Base-by-base conservation (phyloP, 305 asterid species). In the Caryopteris hybrid region DNA sequence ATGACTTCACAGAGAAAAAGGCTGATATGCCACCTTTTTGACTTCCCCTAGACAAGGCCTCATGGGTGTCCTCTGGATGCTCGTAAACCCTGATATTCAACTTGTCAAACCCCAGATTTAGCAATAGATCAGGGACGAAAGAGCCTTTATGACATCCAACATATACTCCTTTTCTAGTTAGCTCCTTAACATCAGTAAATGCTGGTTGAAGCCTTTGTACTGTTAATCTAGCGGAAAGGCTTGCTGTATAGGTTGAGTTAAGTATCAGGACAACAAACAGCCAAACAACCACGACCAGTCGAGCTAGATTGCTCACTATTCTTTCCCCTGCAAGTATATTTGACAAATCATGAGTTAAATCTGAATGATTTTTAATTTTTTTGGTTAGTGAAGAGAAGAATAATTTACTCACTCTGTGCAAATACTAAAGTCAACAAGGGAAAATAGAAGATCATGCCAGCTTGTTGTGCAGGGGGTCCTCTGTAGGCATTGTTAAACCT, bases 161-260 rank as follows among this genome's bases (percentile, higher is more conserved):
- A 11, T 51, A 69, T 52, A 69, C 70, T 21, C 79, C 81, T 2
- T 60, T 77, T 61, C 46, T 62, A 25, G 53, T 67, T 14, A 83
- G 83, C 27, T 66, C 76, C 11, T 55, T 47, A 33, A 58, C 78
- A 61, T 80, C 84, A 17, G 47, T 68, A 36, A 64, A 64, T 7
- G 75, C 61, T 14, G 81, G 83, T 63, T 75, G 63, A 47, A 78
- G 82, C 66, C 71, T 70, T 34, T 64, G 73, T 18, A 69, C 67
- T 6, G 88, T 83, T 39, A 83, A 55, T 69, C 75, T 78, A 55
- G 88, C 79, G 8, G 88, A 83, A 38, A 80, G 80, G 71, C 83
- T 83, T 27, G 86, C 84, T 11, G 82, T 83, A 77, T 83, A 83
- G 27, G 86, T 83, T 18, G 88, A 83, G 79, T 61, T 83, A 54